Evolutionary conservation across 345 rosid genomes (phyloP).

Genomic region (Rhodamnia argentea): DNA sequence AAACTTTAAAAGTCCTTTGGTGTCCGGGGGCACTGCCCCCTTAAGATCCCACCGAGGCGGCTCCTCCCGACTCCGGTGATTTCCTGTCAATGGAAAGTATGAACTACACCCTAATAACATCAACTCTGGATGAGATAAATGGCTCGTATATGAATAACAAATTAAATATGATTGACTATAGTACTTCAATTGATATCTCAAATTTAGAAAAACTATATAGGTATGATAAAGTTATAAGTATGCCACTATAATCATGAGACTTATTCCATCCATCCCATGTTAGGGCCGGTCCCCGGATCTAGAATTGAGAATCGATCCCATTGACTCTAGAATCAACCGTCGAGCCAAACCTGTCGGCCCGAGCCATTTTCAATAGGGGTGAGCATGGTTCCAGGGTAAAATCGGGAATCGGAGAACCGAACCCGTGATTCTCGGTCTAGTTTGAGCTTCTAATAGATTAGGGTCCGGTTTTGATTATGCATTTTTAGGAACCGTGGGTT

Average conservation of each 20-base stretch:
- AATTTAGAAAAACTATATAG: neutral
- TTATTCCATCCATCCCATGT: neutral
- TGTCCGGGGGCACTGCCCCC: too few species aligned
- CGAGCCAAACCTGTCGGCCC: fast-evolving
- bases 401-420: too few species aligned
- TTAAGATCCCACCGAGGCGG: too few species aligned
- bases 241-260: neutral
- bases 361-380: too few species aligned
- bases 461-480: too few species aligned
- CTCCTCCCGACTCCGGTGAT: too few species aligned
- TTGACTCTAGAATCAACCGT: neutral
- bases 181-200: neutral
- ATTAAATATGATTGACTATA: neutral
- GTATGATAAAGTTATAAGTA: neutral
- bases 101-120: neutral
- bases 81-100: too few species aligned
- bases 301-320: neutral
- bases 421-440: too few species aligned
- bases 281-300: neutral
- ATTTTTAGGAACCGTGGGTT: too few species aligned
- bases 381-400: too few species aligned
- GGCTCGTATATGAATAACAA: neutral
- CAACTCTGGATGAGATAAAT: neutral
- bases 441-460: too few species aligned
- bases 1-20: too few species aligned